These are phyloP conservation scores for Phytophthora hibernalis DNA, from an alignment of 352 stramenopile genomes.

Conservation along the genomic window DNA sequence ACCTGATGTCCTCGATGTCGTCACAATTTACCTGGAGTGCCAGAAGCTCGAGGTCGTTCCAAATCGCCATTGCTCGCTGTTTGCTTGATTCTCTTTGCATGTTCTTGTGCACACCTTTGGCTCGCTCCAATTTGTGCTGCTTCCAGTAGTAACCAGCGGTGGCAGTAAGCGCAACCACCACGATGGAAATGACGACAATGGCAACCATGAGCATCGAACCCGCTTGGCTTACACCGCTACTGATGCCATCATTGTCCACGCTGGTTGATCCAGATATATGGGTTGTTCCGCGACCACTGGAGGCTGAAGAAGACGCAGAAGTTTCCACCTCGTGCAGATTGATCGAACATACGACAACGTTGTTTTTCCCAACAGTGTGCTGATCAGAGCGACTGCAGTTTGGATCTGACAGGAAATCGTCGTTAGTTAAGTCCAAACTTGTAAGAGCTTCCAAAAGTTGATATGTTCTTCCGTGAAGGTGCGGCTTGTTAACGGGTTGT, in stretches of 20 bases:
- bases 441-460: slow-evolving; percentile 24
- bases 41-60: slow-evolving; percentile 30
- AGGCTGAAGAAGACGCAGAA: slow-evolving; percentile 8
- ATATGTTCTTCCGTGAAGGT: slow-evolving; percentile 27
- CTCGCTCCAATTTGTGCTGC: background rate
- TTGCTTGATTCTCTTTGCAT: slow-evolving; percentile 11
- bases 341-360: slow-evolving; percentile 16
- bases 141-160: slow-evolving; percentile 20
- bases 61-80: slow-evolving; percentile 12
- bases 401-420: slow-evolving; percentile 11
- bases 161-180: slow-evolving; percentile 5
- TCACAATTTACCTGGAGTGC: slow-evolving; percentile 23
- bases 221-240: background rate
- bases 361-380: slow-evolving; percentile 17
- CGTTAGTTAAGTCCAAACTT: slow-evolving; percentile 22
- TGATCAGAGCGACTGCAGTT: slow-evolving; percentile 22
- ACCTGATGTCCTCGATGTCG: slow-evolving; percentile 29
- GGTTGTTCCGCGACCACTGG: background rate
- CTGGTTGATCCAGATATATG: slow-evolving; percentile 7
- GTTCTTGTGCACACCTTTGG: slow-evolving; percentile 4
- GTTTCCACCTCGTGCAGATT: background rate
- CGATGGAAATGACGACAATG: background rate
- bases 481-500: slow-evolving; percentile 22
- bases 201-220: slow-evolving; percentile 5
- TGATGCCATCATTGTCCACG: background rate